These are phyloP conservation scores for Coemansia sp. DNA, from an alignment of 192 early-diverging fungal species.

Conservation along the genomic window DNA sequence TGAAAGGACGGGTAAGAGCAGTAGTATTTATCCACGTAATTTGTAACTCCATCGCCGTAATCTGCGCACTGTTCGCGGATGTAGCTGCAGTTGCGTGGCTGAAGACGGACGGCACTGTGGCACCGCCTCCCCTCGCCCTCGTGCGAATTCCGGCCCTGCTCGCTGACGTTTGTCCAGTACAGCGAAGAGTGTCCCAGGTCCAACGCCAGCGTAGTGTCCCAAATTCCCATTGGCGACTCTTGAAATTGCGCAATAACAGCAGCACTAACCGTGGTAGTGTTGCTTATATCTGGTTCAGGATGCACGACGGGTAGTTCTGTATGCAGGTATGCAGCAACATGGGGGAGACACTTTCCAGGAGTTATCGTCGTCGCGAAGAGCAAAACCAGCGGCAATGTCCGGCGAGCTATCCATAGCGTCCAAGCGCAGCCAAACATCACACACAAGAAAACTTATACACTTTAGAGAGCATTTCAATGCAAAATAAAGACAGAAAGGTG, in stretches of 20 bases:
- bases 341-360: not conserved
- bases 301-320: constrained; percentile 1
- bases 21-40: constrained; percentile 56
- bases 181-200: not conserved
- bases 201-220: not conserved
- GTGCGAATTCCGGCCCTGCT: not conserved
- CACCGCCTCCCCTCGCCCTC: constrained; percentile 15
- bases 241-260: constrained; percentile 1
- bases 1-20: constrained; percentile 29
- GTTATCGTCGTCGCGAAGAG: constrained; percentile 4
- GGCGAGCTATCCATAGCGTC: not conserved
- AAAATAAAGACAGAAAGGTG: constrained; percentile 5
- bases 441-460: not conserved
- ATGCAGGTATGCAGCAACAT: constrained; percentile 6
- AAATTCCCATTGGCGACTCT: not conserved
- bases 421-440: constrained; percentile 1
- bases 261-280: not conserved
- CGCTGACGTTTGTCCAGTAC: not conserved
- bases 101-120: constrained; percentile 49
- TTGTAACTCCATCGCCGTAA: constrained; percentile 59
- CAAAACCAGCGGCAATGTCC: constrained; percentile 7
- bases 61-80: constrained; percentile 64
- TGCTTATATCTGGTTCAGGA: not conserved
- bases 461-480: not conserved
- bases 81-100: constrained; percentile 60